These are phyloP conservation scores for Jaltomata sinuosa DNA, from an alignment of 257 asterid genomes.

Conservation along the genomic window DNA sequence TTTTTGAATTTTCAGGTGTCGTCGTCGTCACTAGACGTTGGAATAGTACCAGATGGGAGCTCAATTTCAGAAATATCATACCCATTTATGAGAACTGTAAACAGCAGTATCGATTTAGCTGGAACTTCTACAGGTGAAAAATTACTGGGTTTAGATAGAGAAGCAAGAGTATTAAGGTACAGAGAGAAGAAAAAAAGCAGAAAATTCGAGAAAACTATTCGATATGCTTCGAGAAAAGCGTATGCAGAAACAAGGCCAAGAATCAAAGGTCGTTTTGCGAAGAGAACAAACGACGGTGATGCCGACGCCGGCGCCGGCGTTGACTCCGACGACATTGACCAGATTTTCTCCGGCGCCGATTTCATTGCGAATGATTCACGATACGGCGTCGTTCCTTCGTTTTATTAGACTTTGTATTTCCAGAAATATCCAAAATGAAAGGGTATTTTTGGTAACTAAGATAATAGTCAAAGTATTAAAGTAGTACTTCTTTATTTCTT, in stretches of 20 bases:
- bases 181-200: conserved; percentile 77
- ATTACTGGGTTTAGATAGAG: conserved; percentile 42
- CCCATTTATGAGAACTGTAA: conserved; percentile 19
- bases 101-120: conserved; percentile 13
- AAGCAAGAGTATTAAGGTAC: conserved; percentile 78
- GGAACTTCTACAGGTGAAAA: conserved; percentile 6
- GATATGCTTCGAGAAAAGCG: conserved; percentile 86
- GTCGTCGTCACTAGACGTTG: conserved; percentile 71
- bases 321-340: conserved; percentile 35
- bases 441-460: background rate
- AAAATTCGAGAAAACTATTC: conserved; percentile 73
- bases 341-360: conserved; percentile 16
- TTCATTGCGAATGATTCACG: conserved; percentile 26
- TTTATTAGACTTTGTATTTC: background rate
- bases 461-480: background rate
- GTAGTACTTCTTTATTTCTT: too few relatives aligned
- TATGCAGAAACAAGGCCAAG: conserved; percentile 88
- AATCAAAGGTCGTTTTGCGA: conserved; percentile 79
- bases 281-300: conserved; percentile 30
- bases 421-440: background rate
- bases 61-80: conserved; percentile 53
- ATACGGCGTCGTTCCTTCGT: conserved; percentile 51
- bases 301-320: background rate
- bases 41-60: conserved; percentile 75
- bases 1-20: conserved; percentile 45